Evolutionary conservation across 2,329 filamentous ascomycete genomes (phyloP).

Genomic region (Scytalidium lignicola): DNA sequence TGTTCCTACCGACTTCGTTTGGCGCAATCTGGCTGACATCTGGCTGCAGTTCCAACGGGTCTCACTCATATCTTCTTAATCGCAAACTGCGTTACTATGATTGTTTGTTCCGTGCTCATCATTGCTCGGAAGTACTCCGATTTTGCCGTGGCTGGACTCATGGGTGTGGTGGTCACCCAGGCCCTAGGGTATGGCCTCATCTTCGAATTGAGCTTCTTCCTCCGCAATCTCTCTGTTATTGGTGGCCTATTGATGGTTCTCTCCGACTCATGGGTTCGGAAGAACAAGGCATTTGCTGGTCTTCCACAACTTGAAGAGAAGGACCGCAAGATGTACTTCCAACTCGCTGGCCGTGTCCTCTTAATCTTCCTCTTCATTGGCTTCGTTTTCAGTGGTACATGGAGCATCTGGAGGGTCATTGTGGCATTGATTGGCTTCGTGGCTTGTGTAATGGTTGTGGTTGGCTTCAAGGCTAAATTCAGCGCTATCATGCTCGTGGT

Average conservation of each 20-base stretch:
- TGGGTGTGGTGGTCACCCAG: constrained; percentile 86
- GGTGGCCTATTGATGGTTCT: constrained; percentile 96
- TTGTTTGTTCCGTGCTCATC: constrained; percentile 73
- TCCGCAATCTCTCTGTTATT: constrained; percentile 96
- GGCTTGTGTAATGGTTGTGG: constrained; percentile 96
- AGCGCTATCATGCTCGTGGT: constrained; percentile 93
- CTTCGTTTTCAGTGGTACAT: constrained; percentile 92
- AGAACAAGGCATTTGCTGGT: constrained; percentile 93
- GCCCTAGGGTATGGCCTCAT: constrained; percentile 95
- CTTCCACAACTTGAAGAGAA: constrained; percentile 95
- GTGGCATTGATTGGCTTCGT: constrained; percentile 82
- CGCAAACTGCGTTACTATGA: constrained; percentile 85
- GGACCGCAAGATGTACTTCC: constrained; percentile 99
- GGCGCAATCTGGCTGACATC: constrained; percentile 9
- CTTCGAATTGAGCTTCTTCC: constrained; percentile 99
- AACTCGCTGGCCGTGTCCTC: constrained; percentile 90
- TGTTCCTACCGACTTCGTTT: not conserved
- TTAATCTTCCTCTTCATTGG: constrained; percentile 97
- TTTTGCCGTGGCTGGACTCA: constrained; percentile 84
- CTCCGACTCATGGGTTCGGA: constrained; percentile 96
- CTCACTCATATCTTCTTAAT: constrained; percentile 92
- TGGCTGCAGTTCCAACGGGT: constrained; percentile 68
- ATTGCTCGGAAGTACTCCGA: constrained; percentile 91
- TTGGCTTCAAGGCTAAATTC: constrained; percentile 99
- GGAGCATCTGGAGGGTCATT: constrained; percentile 81